A percentile compares a stretch with the other conserved stretches of the same genome.
phyloP scores from a whole-genome alignment of 2,329 filamentous ascomycete species.

The Aspergillus melleus region DNA sequence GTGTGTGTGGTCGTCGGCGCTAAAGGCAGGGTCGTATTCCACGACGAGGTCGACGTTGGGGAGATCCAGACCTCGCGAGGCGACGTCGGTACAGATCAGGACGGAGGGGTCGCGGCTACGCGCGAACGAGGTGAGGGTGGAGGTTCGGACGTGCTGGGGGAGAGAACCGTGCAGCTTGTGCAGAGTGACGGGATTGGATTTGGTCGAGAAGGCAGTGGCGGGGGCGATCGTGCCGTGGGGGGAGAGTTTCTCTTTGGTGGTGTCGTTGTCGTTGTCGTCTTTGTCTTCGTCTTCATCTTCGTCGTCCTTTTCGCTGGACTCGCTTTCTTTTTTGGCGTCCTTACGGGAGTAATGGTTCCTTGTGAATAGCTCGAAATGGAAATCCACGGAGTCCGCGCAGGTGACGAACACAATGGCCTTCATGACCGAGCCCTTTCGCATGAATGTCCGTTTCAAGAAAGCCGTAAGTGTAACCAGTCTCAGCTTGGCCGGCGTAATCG shows the following conservation, averaged over 20 bases:
- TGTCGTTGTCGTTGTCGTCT: constrained; percentile 21
- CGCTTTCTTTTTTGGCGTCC: not conserved
- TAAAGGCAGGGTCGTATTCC: constrained; percentile 95
- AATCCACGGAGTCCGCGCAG: constrained; percentile 95
- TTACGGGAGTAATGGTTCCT: constrained; percentile 28
- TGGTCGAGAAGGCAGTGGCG: constrained; percentile 70
- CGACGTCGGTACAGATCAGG: constrained; percentile 91
- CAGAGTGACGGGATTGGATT: constrained; percentile 74
- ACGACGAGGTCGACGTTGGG: constrained; percentile 93
- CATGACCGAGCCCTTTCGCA: constrained; percentile 86
- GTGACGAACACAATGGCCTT: constrained; percentile 97
- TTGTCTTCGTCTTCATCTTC: constrained; percentile 15
- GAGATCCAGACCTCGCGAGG: constrained; percentile 91
- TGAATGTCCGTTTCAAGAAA: constrained; percentile 82
- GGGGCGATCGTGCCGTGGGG: constrained; percentile 52
- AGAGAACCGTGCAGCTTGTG: constrained; percentile 92
- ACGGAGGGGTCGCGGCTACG: constrained; percentile 73
- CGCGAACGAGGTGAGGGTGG: constrained; percentile 79
- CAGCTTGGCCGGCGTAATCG: constrained; percentile 84
- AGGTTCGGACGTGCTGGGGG: constrained; percentile 80
- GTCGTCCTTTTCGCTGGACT: constrained; percentile 24
- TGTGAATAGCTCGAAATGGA: constrained; percentile 84
- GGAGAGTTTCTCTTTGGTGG: constrained; percentile 24
- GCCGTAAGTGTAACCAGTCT: constrained; percentile 84
- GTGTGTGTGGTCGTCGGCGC: constrained; percentile 89